Evolutionary conservation across 768 basidiomycete species (phyloP).

Genomic region (Tricholoma matsutake): DNA sequence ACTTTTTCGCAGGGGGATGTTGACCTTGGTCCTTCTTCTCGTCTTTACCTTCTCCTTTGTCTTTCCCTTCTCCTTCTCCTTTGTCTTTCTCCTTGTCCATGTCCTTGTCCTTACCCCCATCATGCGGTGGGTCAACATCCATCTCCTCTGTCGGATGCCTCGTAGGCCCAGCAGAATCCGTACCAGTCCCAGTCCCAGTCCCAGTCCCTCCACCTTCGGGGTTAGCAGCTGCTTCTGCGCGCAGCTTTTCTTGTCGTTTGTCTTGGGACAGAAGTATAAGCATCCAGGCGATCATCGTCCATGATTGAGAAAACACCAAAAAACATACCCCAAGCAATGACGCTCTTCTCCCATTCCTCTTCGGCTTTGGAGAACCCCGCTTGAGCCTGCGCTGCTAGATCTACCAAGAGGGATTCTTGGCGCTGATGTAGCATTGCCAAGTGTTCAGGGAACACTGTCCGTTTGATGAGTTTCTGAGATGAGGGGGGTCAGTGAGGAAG

Average conservation of each 20-base stretch:
- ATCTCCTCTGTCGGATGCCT: constrained; percentile 47
- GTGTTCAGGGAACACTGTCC: constrained; percentile 80
- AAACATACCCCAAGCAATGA: constrained; percentile 60
- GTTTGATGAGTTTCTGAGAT: constrained; percentile 84
- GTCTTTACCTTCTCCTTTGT: constrained; percentile 23
- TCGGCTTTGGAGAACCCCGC: constrained; percentile 66
- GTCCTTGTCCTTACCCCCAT: constrained; percentile 17
- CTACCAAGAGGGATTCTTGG: constrained; percentile 64
- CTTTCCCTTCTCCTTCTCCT: constrained; percentile 18
- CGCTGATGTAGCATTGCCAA: constrained; percentile 58
- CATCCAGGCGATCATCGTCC: not conserved
- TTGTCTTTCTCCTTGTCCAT: constrained; percentile 18
- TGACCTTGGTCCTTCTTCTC: constrained; percentile 35
- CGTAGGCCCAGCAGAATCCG: constrained; percentile 38
- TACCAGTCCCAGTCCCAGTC: constrained; percentile 3
- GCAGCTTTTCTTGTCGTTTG: constrained; percentile 55
- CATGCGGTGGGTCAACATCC: constrained; percentile 31
- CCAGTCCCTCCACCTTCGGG: constrained; percentile 4
- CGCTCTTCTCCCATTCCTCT: constrained; percentile 74
- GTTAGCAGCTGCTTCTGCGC: constrained; percentile 30
- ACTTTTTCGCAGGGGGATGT: constrained; percentile 75
- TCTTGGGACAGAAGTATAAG: constrained; percentile 27
- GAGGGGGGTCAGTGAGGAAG: too few species aligned
- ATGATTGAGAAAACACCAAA: not conserved
- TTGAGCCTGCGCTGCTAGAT: constrained; percentile 58